These are phyloP conservation scores for Russula lepida DNA, from an alignment of 768 basidiomycete species.

Conservation along the genomic window DNA sequence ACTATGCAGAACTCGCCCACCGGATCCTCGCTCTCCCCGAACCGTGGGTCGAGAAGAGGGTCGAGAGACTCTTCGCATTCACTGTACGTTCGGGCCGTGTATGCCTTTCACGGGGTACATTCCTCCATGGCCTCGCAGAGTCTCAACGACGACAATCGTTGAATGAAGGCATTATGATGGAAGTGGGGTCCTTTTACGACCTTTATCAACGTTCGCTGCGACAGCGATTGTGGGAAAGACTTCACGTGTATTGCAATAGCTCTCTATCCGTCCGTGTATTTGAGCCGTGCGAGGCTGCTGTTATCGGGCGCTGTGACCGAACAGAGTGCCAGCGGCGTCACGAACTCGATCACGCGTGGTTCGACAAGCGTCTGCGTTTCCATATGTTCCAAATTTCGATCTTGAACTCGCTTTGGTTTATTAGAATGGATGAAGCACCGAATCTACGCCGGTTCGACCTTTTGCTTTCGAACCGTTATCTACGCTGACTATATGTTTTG, in stretches of 20 bases:
- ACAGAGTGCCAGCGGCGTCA: conserved; percentile 7
- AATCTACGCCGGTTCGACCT: background rate
- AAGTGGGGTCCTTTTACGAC: background rate
- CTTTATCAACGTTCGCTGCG: background rate
- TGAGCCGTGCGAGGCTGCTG: conserved; percentile 10
- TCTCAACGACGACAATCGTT: background rate
- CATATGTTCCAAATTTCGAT: conserved; percentile 13
- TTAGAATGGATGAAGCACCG: background rate
- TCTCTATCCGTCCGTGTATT: conserved; percentile 6
- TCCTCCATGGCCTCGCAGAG: background rate
- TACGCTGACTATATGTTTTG: background rate
- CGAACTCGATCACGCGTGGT: conserved; percentile 7
- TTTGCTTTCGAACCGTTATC: background rate
- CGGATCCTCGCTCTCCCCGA: background rate
- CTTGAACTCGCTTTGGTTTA: background rate
- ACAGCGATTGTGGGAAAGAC: conserved; percentile 2
- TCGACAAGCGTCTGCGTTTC: conserved; percentile 10
- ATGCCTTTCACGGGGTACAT: conserved; percentile 4
- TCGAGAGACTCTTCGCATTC: conserved; percentile 12
- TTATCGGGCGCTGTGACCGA: conserved; percentile 4
- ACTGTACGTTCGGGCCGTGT: background rate
- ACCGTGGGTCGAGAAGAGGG: background rate
- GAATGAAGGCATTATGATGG: background rate
- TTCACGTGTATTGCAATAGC: background rate
- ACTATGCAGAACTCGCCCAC: conserved; percentile 1